Base-by-base conservation (phyloP, 176 grass and related monocot genomes). In the Oryza rufipogon region DNA sequence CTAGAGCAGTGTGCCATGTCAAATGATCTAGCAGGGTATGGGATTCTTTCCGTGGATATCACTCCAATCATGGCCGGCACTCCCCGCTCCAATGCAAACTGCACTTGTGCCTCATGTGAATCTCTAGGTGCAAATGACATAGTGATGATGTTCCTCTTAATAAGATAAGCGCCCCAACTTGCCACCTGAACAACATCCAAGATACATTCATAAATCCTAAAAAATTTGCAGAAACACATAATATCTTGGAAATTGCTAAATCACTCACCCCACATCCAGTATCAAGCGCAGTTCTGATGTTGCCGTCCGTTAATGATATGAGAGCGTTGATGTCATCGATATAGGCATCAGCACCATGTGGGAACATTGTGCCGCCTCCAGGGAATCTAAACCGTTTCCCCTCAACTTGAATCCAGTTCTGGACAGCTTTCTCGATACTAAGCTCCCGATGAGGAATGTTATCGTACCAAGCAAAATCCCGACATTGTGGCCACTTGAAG, bases 111-210 rank as follows among this genome's bases (percentile, higher is more conserved):
- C 81, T 90, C 91, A 4, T 97, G 94, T 0, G 91, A 97, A 77
- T 97, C 94, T 81, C 94, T 90, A 64, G 94, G 94, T 30, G 94
- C 94, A 90, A 97, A 97, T 9, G 94, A 97, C 92, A 97, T 97
- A 30, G 94, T 89, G 71, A 87, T 64, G 79, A 97, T 92, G 69
- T 88, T 68, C 85, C 91, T 90, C 75, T 90, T 97, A 34, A 97
- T 74, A 67, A 97, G 89, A 85, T 92, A 97, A 78, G 94, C 94
- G 54, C 94, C 91, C 94, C 94, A 97, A 73, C 94, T 94, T 79
- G 94, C 94, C 12, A 97, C 94, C 94, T 97, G 65, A 23, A 70
- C 19, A 79, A 8, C 10, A 80, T 36, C 5, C 14, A 80, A 16
- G 6, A 49, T 38, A n/a, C 51, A 48, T 61, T 77, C 30, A 83